A percentile compares a stretch with the other conserved stretches of the same genome.
phyloP scores from a whole-genome alignment of 139 green algal species.

The Chlorella sp. region DNA sequence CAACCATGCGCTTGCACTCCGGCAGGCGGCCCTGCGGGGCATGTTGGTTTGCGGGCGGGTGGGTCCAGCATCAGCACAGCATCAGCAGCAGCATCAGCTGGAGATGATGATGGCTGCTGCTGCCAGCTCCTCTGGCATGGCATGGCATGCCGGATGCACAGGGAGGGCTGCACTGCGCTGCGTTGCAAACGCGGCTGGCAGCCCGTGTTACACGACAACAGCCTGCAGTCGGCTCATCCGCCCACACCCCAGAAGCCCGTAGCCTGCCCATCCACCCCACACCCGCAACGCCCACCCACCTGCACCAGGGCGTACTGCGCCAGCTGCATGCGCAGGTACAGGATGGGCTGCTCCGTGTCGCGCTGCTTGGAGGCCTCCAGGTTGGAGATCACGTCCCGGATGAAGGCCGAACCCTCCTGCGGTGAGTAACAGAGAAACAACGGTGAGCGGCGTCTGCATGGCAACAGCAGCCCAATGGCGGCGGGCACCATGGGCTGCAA shows the following conservation, averaged over 20 bases:
- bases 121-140: no score
- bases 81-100: neutral
- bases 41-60: no score
- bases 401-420: slow-evolving; percentile 64
- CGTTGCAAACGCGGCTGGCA: no score
- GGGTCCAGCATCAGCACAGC: no score
- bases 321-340: slow-evolving; percentile 94
- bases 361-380: slow-evolving; percentile 71
- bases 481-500: no score
- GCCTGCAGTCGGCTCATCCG: slow-evolving; percentile 24
- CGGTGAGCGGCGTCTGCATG: no score
- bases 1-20: slow-evolving; percentile 79
- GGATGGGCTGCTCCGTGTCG: slow-evolving; percentile 76
- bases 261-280: slow-evolving; percentile 63
- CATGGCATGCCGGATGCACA: neutral
- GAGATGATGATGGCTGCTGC: no score
- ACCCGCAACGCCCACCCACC: slow-evolving; percentile 59
- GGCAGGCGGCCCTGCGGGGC: slow-evolving; percentile 47
- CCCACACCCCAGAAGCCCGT: no score
- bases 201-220: no score
- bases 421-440: neutral
- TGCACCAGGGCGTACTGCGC: slow-evolving; percentile 83
- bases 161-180: neutral
- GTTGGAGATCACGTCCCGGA: slow-evolving; percentile 66
- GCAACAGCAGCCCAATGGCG: neutral